Conservation (phyloP, 495 filamentous ascomycete genomes). For the Parmelia sp. region DNA sequence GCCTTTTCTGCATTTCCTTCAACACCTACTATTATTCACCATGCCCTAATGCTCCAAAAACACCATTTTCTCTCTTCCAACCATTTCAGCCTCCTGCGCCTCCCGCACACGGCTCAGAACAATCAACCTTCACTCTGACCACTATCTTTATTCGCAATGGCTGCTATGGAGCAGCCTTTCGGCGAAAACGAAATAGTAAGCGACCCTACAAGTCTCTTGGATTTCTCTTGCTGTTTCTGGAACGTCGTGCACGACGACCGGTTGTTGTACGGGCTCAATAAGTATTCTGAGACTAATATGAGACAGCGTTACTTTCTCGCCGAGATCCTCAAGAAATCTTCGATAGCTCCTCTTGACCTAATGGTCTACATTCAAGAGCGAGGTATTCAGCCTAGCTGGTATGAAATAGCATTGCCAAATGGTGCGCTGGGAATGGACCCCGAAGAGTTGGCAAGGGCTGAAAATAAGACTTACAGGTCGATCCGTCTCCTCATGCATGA, state of each 20-base stretch:
- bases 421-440: conserved; percentile 31
- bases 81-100: neutral
- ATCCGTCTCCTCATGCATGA: conserved; percentile 37
- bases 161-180: conserved; percentile 44
- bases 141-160: conserved; percentile 11
- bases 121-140: neutral
- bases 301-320: conserved; percentile 48
- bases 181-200: conserved; percentile 56
- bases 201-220: neutral
- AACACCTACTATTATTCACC: too few relatives aligned
- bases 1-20: too few relatives aligned
- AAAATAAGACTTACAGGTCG: conserved; percentile 31
- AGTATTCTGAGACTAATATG: conserved; percentile 16
- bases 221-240: neutral
- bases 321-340: conserved; percentile 55
- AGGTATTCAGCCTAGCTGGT: conserved; percentile 49
- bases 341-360: conserved; percentile 44
- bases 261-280: neutral
- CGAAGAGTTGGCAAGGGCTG: conserved; percentile 18
- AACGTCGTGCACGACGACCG: neutral
- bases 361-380: conserved; percentile 44
- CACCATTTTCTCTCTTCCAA: neutral
- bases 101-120: neutral
- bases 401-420: conserved; percentile 51
- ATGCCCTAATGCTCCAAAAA: conserved; percentile 13